phyloP scores from a whole-genome alignment of 495 filamentous ascomycete species.

The Trypethelium eluteriae region DNA sequence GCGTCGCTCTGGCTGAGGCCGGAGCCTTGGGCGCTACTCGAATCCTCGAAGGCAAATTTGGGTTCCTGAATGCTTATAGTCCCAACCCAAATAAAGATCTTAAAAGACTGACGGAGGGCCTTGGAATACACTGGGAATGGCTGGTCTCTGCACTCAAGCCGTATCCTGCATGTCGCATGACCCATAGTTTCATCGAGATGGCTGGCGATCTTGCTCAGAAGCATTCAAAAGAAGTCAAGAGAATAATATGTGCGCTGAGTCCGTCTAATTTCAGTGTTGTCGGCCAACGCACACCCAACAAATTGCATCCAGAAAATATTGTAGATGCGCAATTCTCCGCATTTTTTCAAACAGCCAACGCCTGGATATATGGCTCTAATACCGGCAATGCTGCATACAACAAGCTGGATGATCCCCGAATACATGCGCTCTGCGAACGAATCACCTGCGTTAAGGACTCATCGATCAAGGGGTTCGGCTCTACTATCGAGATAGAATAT shows the following conservation, averaged over 20 bases:
- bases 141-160: conserved; percentile 22
- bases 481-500: conserved; percentile 19
- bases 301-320: conserved; percentile 25
- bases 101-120: conserved; percentile 15
- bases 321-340: conserved; percentile 29
- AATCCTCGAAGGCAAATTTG: conserved; percentile 26
- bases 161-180: conserved; percentile 29
- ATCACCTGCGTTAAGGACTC: conserved; percentile 19
- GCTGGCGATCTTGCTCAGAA: conserved; percentile 15
- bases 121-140: conserved; percentile 25
- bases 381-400: conserved; percentile 24
- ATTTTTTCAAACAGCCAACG: conserved; percentile 25
- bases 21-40: conserved; percentile 23
- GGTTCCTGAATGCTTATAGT: conserved; percentile 28
- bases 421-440: conserved; percentile 22
- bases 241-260: conserved; percentile 18
- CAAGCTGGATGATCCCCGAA: conserved; percentile 17
- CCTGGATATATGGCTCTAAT: conserved; percentile 24
- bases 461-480: conserved; percentile 18
- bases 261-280: conserved; percentile 24
- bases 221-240: conserved; percentile 14
- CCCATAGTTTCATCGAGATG: conserved; percentile 27
- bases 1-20: conserved; percentile 26
- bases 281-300: conserved; percentile 28
- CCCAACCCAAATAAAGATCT: conserved; percentile 20